Base-by-base conservation (phyloP, 2,329 filamentous ascomycete species). In the Penicillium sp. region DNA sequence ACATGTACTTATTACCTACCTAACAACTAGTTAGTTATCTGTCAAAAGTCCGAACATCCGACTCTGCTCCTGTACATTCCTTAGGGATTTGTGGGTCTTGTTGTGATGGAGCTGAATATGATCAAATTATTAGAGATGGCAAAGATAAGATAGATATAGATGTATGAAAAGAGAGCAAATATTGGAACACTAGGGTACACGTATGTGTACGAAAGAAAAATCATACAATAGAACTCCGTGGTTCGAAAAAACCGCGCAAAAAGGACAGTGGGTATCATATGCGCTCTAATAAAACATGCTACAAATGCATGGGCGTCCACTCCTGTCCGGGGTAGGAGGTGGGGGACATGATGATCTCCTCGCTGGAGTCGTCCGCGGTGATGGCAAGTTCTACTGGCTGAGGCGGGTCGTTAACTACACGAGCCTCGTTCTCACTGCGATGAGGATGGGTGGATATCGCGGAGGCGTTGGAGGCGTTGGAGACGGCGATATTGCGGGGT, bases 321-420 rank as follows among this genome's bases (percentile, higher is more conserved):
- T 79, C 76, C 68, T 79, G 77, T 10, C 78, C 78, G 1, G 78
- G 78, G 63, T 80, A 80, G 19, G 77, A 70, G 1, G 78, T 80
- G n/a, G 76, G 75, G 6, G 75, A 77, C 78, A 80, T 80, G 25
- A 76, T 58, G 33, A 79, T 74, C 53, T 80, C 76, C 47, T 80
- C 78, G 29, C 75, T 76, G 13, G 71, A 73, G 55, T 76, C 70
- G 50, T 77, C 69, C 40, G 66, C 62, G 7, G 68, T 61, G 46
- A 71, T 60, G 6, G 75, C 68, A 7, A 77, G 63, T 57, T 76
- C 68, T 34, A 74, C 65, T 7, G 74, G 72, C 40, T 69, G 57
- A 23, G 61, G 48, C 15, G 61, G 57, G 27, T 65, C 47, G 31
- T 68, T 69, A 33, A 69, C 57, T 3, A 62, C 53, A 3, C 67